Base-by-base conservation (phyloP, 169 alveolate species). In the Eimeria necatrix region DNA sequence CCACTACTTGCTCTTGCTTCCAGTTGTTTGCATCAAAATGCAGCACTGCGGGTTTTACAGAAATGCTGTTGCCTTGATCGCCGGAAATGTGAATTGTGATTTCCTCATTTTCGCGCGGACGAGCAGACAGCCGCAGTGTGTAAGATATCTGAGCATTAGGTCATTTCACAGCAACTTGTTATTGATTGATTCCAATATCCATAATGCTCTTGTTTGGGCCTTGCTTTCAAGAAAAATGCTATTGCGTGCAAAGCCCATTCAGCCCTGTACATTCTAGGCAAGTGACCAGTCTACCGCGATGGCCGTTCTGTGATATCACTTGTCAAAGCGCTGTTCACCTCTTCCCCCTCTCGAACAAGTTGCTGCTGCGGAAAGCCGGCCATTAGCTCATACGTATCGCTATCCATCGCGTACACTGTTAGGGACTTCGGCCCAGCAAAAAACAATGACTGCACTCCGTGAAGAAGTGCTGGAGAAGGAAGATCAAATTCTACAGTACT, bases 321-420 rank as follows among this genome's bases (percentile, higher is more conserved):
- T 32, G 41, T 32, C 41, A 32, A 32, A 32, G 41, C 41, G 41
- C 41, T 85, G 93, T 60, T 85, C 81, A 85, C 93, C 93, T 0
- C 20, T 41, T 20, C 93, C 64, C 93, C 93, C 52, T 85, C 93
- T 46, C 81, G 76, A 85, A 85, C 93, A 6, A 85, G 81, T 60
- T 85, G 93, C 60, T 85, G 93, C 20, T 85, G 78, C 20, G 93
- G 93, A 22, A 85, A 85, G 10, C 61, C 78, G 20, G 46, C 74
- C 51, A 85, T 41, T 4, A 85, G 64, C 53, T 85, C 93, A 22
- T 46, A 10, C 4, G 32, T 46, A 48, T 59, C 81, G 60, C 93
- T 61, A 61, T 85, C 93, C 93, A 59, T 85, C 61, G 81, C 81
- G 48, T 85, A 85, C 22, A 85, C 81, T 26, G 61, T 59, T 26